Conservation (phyloP, 331 rosid genomes). For the Prunus yedoensis region DNA sequence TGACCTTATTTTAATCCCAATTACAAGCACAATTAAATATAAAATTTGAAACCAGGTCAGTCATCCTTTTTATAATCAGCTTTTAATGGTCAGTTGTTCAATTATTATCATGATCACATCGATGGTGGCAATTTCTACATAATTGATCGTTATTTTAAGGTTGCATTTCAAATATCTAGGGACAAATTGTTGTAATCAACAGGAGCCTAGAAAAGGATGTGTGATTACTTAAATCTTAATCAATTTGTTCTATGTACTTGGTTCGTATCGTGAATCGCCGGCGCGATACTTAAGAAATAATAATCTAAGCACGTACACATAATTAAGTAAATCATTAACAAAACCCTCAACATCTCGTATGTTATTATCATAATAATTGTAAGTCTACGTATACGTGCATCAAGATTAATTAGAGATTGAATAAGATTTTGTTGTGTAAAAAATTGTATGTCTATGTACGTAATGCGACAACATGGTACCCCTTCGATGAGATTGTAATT, state of each 20-base stretch:
- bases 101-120: not conserved
- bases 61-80: not conserved
- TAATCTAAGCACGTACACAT: not conserved
- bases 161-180: not conserved
- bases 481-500: slow-evolving; percentile 1
- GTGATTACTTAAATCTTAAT: slow-evolving; percentile 30
- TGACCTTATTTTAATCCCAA: not conserved
- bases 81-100: not conserved
- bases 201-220: slow-evolving; percentile 36
- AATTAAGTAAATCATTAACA: slow-evolving; percentile 22
- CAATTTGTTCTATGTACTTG: slow-evolving; percentile 36
- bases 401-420: not conserved
- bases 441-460: not conserved
- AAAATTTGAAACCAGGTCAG: not conserved
- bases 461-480: slow-evolving; percentile 11
- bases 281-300: slow-evolving; percentile 33
- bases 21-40: not conserved
- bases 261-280: slow-evolving; percentile 40
- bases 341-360: not conserved
- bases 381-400: not conserved
- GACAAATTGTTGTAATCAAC: slow-evolving; percentile 2
- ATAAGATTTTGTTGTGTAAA: not conserved
- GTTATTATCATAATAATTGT: too few relatives aligned
- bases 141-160: not conserved
- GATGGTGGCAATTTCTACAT: not conserved